Conservation (phyloP, 345 rosid genomes). For the Crucihimalaya himalaica region DNA sequence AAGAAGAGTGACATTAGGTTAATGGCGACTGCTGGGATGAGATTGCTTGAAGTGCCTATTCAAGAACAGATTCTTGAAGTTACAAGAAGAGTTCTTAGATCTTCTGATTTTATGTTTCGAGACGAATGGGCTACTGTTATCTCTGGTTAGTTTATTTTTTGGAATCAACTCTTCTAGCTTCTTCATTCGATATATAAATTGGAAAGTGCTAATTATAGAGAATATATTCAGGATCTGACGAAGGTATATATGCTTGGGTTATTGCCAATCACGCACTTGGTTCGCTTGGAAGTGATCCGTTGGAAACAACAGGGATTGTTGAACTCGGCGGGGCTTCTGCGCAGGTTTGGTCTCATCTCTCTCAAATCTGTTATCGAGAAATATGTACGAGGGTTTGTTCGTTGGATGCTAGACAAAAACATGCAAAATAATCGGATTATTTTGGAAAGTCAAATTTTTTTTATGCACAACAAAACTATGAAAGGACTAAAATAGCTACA, state of each 20-base stretch:
- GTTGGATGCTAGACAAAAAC: neutral
- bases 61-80: slow-evolving; percentile 63
- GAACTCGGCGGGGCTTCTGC: slow-evolving; percentile 98
- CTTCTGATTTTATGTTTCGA: slow-evolving; percentile 63
- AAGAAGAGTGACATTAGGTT: slow-evolving; percentile 77
- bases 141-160: slow-evolving; percentile 49
- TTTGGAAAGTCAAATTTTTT: neutral
- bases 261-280: slow-evolving; percentile 79
- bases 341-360: slow-evolving; percentile 54
- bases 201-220: neutral
- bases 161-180: neutral
- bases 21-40: slow-evolving; percentile 96
- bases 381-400: neutral
- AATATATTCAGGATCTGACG: slow-evolving; percentile 68
- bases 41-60: slow-evolving; percentile 57
- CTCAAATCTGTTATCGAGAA: neutral
- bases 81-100: slow-evolving; percentile 55
- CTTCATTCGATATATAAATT: neutral
- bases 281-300: slow-evolving; percentile 79
- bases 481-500: neutral
- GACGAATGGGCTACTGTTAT: slow-evolving; percentile 83
- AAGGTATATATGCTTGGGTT: slow-evolving; percentile 94
- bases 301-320: slow-evolving; percentile 74
- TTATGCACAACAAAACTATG: neutral
- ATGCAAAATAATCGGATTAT: neutral